Evolutionary conservation across 2,329 filamentous ascomycete genomes (phyloP).

Genomic region (Fusarium irregulare): DNA sequence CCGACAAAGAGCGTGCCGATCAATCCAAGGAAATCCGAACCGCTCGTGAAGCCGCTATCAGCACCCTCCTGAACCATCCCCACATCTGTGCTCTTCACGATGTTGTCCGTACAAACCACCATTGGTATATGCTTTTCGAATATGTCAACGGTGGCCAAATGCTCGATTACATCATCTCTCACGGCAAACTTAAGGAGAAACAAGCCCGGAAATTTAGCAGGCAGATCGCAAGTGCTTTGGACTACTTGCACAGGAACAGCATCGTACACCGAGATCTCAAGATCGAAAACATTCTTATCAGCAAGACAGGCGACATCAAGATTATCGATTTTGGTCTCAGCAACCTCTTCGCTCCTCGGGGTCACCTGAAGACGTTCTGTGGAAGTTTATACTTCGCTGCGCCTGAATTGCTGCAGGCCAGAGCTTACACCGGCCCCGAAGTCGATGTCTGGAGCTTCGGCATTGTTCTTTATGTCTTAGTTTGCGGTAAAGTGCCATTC

Average conservation of each 20-base stretch:
- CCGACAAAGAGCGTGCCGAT: constrained; percentile 88
- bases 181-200: constrained; percentile 97
- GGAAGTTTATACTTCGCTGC: constrained; percentile 98
- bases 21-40: constrained; percentile 97
- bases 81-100: constrained; percentile 97
- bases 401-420: constrained; percentile 91
- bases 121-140: constrained; percentile 99
- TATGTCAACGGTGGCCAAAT: constrained; percentile 99
- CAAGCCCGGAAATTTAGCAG: constrained; percentile 97
- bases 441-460: constrained; percentile 99
- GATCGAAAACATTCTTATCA: constrained; percentile 99
- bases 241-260: constrained; percentile 98
- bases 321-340: constrained; percentile 99
- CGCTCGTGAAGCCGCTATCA: constrained; percentile 94
- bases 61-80: constrained; percentile 91
- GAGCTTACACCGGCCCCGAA: constrained; percentile 94
- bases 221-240: constrained; percentile 94
- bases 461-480: constrained; percentile 95
- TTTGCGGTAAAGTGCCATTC: constrained; percentile 97
- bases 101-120: constrained; percentile 93
- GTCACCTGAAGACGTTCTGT: constrained; percentile 94
- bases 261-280: constrained; percentile 98
- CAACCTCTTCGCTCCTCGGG: constrained; percentile 89
- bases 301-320: constrained; percentile 98
- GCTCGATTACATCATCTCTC: constrained; percentile 99